Evolutionary conservation across 208 protist genomes (phyloP).

Genomic region (Leishmania tarentolae): DNA sequence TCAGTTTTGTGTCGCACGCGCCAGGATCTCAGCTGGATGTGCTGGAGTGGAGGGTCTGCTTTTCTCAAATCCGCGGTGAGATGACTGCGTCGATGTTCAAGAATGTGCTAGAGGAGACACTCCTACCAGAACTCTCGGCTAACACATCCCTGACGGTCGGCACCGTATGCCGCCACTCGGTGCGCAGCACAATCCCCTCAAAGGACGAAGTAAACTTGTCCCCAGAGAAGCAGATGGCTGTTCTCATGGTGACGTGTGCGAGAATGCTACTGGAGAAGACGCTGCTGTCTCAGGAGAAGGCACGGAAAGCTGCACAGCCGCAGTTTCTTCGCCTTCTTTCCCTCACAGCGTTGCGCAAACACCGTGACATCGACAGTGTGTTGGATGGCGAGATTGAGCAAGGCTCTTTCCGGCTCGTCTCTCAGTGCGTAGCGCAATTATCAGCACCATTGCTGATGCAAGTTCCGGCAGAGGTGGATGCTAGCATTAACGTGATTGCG

Average conservation of each 20-base stretch:
- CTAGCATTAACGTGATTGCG: conserved; percentile 53
- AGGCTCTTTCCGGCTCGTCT: conserved; percentile 45
- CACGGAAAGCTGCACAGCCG: conserved; percentile 36
- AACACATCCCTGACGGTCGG: conserved; percentile 41
- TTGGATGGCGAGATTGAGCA: conserved; percentile 47
- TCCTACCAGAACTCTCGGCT: conserved; percentile 19
- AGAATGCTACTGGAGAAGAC: conserved; percentile 72
- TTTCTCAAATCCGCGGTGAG: conserved; percentile 24
- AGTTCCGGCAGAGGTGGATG: conserved; percentile 36
- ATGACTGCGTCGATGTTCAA: conserved; percentile 28
- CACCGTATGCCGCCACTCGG: conserved; percentile 31
- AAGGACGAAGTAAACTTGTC: conserved; percentile 31
- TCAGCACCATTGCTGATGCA: conserved; percentile 46
- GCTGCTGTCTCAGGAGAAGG: conserved; percentile 54
- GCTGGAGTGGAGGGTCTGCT: conserved; percentile 42
- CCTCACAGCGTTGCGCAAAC: conserved; percentile 61
- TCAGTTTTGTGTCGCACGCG: conserved; percentile 46
- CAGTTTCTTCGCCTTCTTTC: conserved; percentile 60
- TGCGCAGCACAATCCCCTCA: conserved; percentile 1
- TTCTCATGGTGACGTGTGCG: conserved; percentile 78
- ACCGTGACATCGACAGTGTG: conserved; percentile 35
- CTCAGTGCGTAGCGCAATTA: conserved; percentile 56
- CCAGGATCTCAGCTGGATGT: conserved; percentile 47
- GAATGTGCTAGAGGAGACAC: conserved; percentile 18
- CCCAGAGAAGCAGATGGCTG: conserved; percentile 66